A percentile compares a stretch with the other conserved stretches of the same genome.
phyloP scores from a whole-genome alignment of 2,329 filamentous ascomycete genomes.

The Fusarium sp. region DNA sequence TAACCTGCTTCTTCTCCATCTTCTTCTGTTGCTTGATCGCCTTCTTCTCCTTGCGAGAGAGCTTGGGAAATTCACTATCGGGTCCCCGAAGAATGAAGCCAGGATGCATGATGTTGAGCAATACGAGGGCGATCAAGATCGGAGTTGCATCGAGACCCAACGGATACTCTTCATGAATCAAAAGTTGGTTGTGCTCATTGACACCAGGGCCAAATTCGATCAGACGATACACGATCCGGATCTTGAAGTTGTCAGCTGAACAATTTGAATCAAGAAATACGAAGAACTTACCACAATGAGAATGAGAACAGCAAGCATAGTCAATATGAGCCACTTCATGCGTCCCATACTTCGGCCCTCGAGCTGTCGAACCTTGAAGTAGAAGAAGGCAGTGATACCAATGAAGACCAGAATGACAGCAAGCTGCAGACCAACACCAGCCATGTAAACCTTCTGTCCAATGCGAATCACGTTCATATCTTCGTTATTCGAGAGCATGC shows the following conservation, averaged over 20 bases:
- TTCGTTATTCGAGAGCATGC: constrained; percentile 44
- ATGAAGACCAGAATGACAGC: constrained; percentile 50
- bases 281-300: constrained; percentile 47
- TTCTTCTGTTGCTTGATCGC: constrained; percentile 49
- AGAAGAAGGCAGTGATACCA: constrained; percentile 48
- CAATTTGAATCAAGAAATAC: background rate
- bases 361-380: constrained; percentile 39
- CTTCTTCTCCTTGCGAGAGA: constrained; percentile 55
- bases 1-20: constrained; percentile 35
- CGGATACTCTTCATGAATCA: constrained; percentile 60
- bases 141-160: constrained; percentile 62
- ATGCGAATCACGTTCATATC: constrained; percentile 39
- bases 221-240: constrained; percentile 68
- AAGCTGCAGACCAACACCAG: constrained; percentile 49
- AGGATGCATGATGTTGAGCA: constrained; percentile 57
- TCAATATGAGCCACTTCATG: constrained; percentile 47
- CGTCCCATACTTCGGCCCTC: constrained; percentile 37
- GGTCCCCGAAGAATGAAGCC: constrained; percentile 56
- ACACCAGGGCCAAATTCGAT: constrained; percentile 61
- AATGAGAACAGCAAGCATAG: constrained; percentile 45
- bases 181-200: constrained; percentile 52
- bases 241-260: constrained; percentile 41
- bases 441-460: constrained; percentile 51
- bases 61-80: constrained; percentile 54
- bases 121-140: constrained; percentile 58